Base-by-base conservation (phyloP, 2,329 filamentous ascomycete genomes). In the Alternaria dauci region DNA sequence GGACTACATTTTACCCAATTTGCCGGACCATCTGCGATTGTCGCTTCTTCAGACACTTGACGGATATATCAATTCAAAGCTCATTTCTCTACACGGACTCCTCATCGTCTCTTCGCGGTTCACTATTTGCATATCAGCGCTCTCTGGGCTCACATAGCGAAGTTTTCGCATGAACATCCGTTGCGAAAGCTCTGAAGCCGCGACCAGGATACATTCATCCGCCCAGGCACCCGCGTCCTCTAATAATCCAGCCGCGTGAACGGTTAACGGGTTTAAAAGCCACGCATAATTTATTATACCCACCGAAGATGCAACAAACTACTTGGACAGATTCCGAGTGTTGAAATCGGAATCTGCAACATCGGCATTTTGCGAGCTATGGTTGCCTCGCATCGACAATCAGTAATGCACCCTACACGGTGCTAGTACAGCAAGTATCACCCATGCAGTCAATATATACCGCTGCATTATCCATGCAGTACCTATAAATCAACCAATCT, bases 51-150 rank as follows among this genome's bases (percentile, higher is more conserved):
- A 66, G 55, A 57, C 60, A 54, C 61, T 44, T 60, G 58, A 62
- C 62, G 69, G 69, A 72, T 70, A 68, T 65, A 69, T 57, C 60
- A 66, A 68, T 68, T 71, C 54, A 69, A 67, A 66, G 56, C 57
- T 60, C 65, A 63, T 62, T 60, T 57, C 50, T 62, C 51, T 52
- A 42, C 56, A 28, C 56, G 55, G 51, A 48, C 51, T 34, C 53
- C 18, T 60, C 38, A 28, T 38, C 48, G 38, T 44, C 39, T 36
- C 47, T 56, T 52, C 46, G 26, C 61, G 38, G n/a, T 30, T 42
- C 7, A 51, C 30, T 47, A 8, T 41, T 61, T 54, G 39, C 51
- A 55, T 42, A 43, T 44, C 12, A 11, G 46, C n/a, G 34, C 41
- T 18, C 4, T 26, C 18, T 30, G 47, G 52, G 32, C 34, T 46